These are phyloP conservation scores for Phytopythium aichiense DNA, from an alignment of 352 stramenopile species.

Conservation along the genomic window DNA sequence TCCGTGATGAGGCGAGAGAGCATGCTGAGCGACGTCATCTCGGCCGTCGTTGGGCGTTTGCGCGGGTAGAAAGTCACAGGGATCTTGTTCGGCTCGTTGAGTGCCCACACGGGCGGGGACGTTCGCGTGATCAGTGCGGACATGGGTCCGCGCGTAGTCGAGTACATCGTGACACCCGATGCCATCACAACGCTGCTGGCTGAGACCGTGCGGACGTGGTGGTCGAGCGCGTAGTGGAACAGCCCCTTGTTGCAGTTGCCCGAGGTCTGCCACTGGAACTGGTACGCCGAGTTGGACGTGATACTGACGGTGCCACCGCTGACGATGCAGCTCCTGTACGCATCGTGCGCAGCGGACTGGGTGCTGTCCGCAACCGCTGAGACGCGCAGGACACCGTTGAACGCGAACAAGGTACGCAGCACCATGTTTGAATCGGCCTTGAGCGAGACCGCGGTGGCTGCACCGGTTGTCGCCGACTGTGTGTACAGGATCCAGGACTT, in stretches of 20 bases:
- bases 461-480: conserved; percentile 13
- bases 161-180: conserved; percentile 28
- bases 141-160: conserved; percentile 56
- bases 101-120: conserved; percentile 34
- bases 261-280: conserved; percentile 53
- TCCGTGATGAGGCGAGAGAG: conserved; percentile 45
- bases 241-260: conserved; percentile 53
- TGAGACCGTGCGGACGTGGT: conserved; percentile 53
- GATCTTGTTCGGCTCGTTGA: conserved; percentile 40
- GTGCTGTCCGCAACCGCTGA: conserved; percentile 30
- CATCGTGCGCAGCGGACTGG: conserved; percentile 51
- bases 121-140: conserved; percentile 41
- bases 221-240: conserved; percentile 56
- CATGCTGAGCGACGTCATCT: conserved; percentile 31
- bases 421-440: conserved; percentile 42
- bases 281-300: conserved; percentile 39
- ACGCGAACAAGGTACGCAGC: conserved; percentile 23
- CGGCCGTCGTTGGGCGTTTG: conserved; percentile 30
- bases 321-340: conserved; percentile 64
- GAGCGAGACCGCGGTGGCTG: conserved; percentile 23
- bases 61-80: conserved; percentile 59
- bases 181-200: conserved; percentile 31
- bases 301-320: conserved; percentile 39
- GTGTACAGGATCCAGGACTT: conserved; percentile 64
- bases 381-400: conserved; percentile 43